Conservation (phyloP, 2,329 filamentous ascomycete genomes). For the Clonostachys rosea region DNA sequence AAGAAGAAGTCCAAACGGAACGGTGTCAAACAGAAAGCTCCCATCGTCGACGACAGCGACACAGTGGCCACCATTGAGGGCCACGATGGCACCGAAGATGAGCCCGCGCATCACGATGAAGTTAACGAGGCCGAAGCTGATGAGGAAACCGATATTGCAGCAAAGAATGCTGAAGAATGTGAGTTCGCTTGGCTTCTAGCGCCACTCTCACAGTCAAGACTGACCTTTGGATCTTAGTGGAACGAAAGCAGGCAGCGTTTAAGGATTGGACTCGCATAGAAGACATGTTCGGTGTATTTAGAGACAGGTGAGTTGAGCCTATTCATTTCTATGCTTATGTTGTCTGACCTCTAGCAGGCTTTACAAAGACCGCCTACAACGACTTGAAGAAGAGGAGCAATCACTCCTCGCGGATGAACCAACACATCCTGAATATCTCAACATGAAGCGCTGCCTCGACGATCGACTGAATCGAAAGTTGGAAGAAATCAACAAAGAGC, state of each 20-base stretch:
- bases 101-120: conserved; percentile 42
- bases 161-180: conserved; percentile 63
- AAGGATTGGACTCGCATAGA: conserved; percentile 78
- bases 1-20: conserved; percentile 35
- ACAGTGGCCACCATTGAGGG: conserved; percentile 21
- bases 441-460: conserved; percentile 84
- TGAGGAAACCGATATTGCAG: conserved; percentile 53
- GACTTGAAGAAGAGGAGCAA: conserved; percentile 67
- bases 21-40: conserved; percentile 30
- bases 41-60: conserved; percentile 10
- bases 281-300: conserved; percentile 80
- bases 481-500: conserved; percentile 67
- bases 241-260: conserved; percentile 74
- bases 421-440: conserved; percentile 88
- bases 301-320: conserved; percentile 60
- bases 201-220: conserved; percentile 11
- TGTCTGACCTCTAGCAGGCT: conserved; percentile 50
- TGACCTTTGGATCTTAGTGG: conserved; percentile 42
- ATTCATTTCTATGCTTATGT: not conserved
- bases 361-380: conserved; percentile 81
- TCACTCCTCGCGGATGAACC: conserved; percentile 54
- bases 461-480: conserved; percentile 78
- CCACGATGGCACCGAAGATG: conserved; percentile 29
- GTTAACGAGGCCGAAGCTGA: conserved; percentile 52
- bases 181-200: conserved; percentile 20